Evolutionary conservation across 495 filamentous ascomycete genomes (phyloP), one percentile per base, ranked within the genome.

Genomic region (Letharia columbiana): DNA sequence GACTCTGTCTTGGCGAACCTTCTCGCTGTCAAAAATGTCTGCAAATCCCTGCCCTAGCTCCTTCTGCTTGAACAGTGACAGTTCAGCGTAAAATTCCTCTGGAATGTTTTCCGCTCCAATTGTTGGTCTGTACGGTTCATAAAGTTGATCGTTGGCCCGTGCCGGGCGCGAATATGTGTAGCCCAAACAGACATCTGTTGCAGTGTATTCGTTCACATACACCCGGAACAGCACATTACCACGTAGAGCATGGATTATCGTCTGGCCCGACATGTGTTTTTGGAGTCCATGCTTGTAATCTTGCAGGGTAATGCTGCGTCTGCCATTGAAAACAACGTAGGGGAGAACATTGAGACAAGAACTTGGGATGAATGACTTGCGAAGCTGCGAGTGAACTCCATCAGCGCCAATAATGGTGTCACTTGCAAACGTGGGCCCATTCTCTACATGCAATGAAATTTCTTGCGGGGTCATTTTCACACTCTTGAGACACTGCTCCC

Each of bases 151-250:
- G 0, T 47, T n/a, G 1, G 59, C 35, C 7, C 39, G 44, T 4
- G 74, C 70, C 39, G 73, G 75, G 12, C 77, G 76, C 8, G 77
- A 80, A 69, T 75, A 79, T 17, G 68, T 74, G 65, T 74, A 79
- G 67, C 67, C 71, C 15, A 78, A 45, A 45, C 41, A 67, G 31
- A 73, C 72, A 5, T 67, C 0, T 33, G 23, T 64, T 42, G 9
- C 57, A 13, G 12, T 35, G 9, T 42, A 41, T 2, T 72, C 70
- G 62, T 70, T 72, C 40, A 77, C 65, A 2, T 70, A 69, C 39
- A 78, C 73, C 20, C 75, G 66, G 15, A 79, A 64, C 8, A 73
- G 33, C 11, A 67, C 60, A 45, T 73, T 66, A 10, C 65, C 65
- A 6, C 64, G 20, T 12, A 52, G 50, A 17, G 57, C 23, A 47